Conservation (phyloP, 768 basidiomycete species). For the Trametes maxima region DNA sequence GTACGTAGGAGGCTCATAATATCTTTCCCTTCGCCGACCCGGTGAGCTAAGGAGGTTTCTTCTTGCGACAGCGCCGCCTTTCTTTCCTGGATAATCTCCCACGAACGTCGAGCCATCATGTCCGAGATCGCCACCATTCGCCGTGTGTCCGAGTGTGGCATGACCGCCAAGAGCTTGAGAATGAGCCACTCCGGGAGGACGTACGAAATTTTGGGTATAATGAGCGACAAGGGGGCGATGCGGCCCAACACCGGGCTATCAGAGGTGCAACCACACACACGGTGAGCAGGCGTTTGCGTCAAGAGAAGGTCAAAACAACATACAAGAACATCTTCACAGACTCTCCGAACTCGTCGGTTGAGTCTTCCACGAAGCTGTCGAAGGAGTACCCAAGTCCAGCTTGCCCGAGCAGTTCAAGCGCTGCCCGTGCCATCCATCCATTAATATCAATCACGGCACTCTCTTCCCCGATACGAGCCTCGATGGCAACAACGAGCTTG, state of each 20-base stretch:
- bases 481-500: constrained; percentile 3
- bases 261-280: constrained; percentile 28
- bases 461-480: background rate
- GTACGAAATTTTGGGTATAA: constrained; percentile 6
- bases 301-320: constrained; percentile 7
- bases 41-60: constrained; percentile 29
- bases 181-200: constrained; percentile 31
- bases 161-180: constrained; percentile 34
- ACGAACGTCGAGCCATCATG: constrained; percentile 38
- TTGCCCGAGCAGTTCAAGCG: constrained; percentile 30
- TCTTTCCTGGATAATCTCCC: constrained; percentile 39
- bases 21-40: constrained; percentile 40
- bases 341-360: constrained; percentile 21
- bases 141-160: constrained; percentile 38
- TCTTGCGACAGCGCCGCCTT: constrained; percentile 38
- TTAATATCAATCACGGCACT: constrained; percentile 12
- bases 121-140: constrained; percentile 39
- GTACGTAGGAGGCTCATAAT: constrained; percentile 49
- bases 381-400: constrained; percentile 32
- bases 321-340: constrained; percentile 29
- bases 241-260: background rate
- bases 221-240: constrained; percentile 12
- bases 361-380: constrained; percentile 23
- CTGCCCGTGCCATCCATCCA: constrained; percentile 27
- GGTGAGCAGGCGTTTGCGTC: background rate